These are phyloP conservation scores for Penicillium sp. DNA, from an alignment of 2,329 filamentous ascomycete species.

Conservation along the genomic window DNA sequence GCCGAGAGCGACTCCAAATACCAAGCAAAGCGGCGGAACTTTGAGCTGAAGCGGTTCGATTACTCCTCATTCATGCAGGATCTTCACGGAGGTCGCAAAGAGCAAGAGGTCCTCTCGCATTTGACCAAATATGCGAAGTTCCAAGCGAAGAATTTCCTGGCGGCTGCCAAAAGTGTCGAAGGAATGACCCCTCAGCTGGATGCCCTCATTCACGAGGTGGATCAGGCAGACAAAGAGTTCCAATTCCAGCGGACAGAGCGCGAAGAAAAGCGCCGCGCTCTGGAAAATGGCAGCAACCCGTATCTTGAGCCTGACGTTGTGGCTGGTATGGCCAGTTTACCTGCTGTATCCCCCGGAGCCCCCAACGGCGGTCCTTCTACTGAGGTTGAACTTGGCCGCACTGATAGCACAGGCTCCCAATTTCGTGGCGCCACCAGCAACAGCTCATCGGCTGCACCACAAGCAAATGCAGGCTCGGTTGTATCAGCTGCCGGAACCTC, in stretches of 20 bases:
- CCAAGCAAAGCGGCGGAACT: conserved; percentile 86
- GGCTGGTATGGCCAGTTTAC: conserved; percentile 37
- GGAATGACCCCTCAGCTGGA: conserved; percentile 83
- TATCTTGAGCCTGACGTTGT: conserved; percentile 67
- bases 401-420: conserved; percentile 71
- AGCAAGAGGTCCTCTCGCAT: conserved; percentile 92
- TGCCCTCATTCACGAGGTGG: conserved; percentile 82
- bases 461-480: conserved; percentile 35
- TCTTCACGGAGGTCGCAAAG: conserved; percentile 96
- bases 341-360: conserved; percentile 34
- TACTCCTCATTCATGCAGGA: conserved; percentile 99
- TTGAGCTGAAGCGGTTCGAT: conserved; percentile 96
- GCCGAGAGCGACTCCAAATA: conserved; percentile 95
- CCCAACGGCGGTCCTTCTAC: conserved; percentile 54
- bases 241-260: conserved; percentile 92
- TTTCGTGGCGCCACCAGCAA: conserved; percentile 51
- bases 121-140: conserved; percentile 90
- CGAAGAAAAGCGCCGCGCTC: conserved; percentile 83
- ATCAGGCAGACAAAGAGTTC: conserved; percentile 91
- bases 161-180: conserved; percentile 82
- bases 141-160: conserved; percentile 78
- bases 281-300: conserved; percentile 80
- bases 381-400: conserved; percentile 67
- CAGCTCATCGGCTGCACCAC: conserved; percentile 46
- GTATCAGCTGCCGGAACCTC: conserved; percentile 24